Conservation (phyloP, 306 rosid species). For the Dicorynia guianensis region DNA sequence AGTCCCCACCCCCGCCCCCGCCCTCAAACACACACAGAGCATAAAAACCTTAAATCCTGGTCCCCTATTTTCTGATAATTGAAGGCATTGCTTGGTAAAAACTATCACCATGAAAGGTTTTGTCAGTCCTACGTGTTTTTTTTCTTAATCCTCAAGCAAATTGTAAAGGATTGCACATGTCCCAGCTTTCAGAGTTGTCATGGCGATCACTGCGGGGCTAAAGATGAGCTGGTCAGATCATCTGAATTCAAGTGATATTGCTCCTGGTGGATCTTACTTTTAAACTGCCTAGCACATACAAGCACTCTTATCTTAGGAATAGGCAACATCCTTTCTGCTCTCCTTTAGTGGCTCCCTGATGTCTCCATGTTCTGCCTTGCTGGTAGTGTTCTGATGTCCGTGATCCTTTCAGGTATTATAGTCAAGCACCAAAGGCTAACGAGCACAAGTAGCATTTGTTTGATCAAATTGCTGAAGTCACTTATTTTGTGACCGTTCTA, state of each 20-base stretch:
- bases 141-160: slow-evolving; percentile 9
- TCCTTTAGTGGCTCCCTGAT: neutral
- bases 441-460: slow-evolving; percentile 35
- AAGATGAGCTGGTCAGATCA: slow-evolving; percentile 40
- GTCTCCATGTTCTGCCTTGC: slow-evolving; percentile 45
- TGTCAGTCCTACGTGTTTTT: neutral
- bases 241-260: slow-evolving; percentile 38
- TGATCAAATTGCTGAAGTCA: slow-evolving; percentile 11
- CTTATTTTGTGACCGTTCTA: slow-evolving; percentile 25
- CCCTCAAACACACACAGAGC: too few relatives aligned
- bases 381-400: slow-evolving; percentile 15
- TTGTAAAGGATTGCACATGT: slow-evolving; percentile 31
- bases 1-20: too few relatives aligned
- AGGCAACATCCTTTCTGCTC: slow-evolving; percentile 20
- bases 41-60: too few relatives aligned
- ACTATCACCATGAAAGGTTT: neutral
- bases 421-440: slow-evolving; percentile 42
- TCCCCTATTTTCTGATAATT: too few relatives aligned
- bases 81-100: too few relatives aligned
- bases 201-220: slow-evolving; percentile 44
- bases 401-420: slow-evolving; percentile 14
- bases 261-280: slow-evolving; percentile 35
- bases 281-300: slow-evolving; percentile 35
- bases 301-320: slow-evolving; percentile 28
- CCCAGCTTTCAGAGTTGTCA: slow-evolving; percentile 34